Evolutionary conservation across 2,329 filamentous ascomycete species (phyloP), one percentile per base, ranked within the genome.

Genomic region (Penicillium sp.): DNA sequence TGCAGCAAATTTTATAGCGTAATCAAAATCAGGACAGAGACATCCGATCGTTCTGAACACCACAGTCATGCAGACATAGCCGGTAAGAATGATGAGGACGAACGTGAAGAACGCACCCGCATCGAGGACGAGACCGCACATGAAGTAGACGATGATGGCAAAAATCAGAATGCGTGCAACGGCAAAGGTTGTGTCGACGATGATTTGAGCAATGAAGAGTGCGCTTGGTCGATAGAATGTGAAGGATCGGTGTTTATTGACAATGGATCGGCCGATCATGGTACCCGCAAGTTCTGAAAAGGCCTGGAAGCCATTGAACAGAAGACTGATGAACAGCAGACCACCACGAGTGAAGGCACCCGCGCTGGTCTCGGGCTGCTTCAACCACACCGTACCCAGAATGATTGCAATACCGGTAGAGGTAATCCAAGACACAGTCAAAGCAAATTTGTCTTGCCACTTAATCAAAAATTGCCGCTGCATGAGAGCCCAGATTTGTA

Each of bases 241-340:
- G 66, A 91, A 96, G 0, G 89, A 88, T 58, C 89, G 87, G 74
- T 96, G 92, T 72, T 95, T 96, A 73, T 92, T 91, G 60, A 96
- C 84, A 39, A 96, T 89, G 0, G 87, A 83, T 9, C 92, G 83
- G 1, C 89, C 90, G 16, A 87, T 78, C 89, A 95, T 94, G 1
- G 89, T 89, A 11, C 83, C 82, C 0, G 83, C 89, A 0, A 96
- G 77, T 73, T 96, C 91, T 0, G 88, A 85, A 70, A 95, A 93
- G 24, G 91, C 90, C 70, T 92, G 88, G 75, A 96, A 94, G n/a
- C 89, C 89, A 73, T 94, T 94, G 82, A 94, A 94, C 4, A 96
- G 78, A 1, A 96, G 83, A 22, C 89, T 81, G 55, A 92, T 86
- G 77, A 96, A 96, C 52, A 96, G 80, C 1, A 94, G 84, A 79